These are phyloP conservation scores for Sporothrix humicola DNA, from an alignment of 2,329 filamentous ascomycete species.

Conservation along the genomic window DNA sequence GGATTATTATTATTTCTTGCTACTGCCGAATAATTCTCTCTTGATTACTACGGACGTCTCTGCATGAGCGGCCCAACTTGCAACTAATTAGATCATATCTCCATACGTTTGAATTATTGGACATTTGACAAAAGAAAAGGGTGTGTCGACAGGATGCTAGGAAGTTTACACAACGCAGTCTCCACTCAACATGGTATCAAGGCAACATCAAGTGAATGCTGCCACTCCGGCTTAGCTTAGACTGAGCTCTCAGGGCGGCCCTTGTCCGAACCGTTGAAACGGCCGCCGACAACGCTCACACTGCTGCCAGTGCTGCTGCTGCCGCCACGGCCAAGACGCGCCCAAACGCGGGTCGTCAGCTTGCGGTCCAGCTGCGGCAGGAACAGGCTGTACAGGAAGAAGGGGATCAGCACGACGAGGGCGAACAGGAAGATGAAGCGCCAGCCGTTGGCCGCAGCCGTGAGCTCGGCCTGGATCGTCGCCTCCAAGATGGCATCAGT, in stretches of 20 bases:
- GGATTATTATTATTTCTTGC: no score
- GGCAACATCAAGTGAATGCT: neutral
- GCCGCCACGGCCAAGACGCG: neutral
- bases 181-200: neutral
- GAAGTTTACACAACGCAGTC: neutral
- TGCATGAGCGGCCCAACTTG: no score
- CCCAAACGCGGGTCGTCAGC: neutral
- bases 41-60: no score
- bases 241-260: neutral
- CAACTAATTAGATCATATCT: no score
- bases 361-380: constrained; percentile 8
- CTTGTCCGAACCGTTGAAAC: neutral
- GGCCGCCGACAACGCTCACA: neutral
- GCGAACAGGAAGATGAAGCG: neutral
- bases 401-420: neutral
- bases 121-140: no score
- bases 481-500: neutral
- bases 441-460: neutral
- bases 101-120: no score
- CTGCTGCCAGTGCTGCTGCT: neutral
- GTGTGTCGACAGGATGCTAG: no score
- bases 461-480: neutral
- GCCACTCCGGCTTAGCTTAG: neutral
- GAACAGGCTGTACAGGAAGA: constrained; percentile 1
- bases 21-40: no score